Percentiles rank a stretch among this genome's conserved stretches.
Conservation (phyloP, 2,329 filamentous ascomycete genomes). For the Aspergillus intermedius region DNA sequence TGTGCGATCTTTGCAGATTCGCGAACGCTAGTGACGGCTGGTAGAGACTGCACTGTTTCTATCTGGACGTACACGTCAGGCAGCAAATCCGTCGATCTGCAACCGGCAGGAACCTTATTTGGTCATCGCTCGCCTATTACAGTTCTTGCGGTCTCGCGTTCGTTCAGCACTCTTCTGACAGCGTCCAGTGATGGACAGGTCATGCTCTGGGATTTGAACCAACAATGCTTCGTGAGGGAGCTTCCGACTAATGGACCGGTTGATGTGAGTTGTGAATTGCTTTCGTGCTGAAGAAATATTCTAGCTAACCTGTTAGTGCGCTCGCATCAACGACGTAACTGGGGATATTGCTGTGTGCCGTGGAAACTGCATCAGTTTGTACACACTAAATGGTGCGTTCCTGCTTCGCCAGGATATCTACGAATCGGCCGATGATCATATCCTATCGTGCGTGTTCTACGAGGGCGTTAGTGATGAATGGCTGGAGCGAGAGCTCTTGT, state of each 20-base stretch:
- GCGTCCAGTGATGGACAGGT: conserved; percentile 75
- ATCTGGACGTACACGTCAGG: conserved; percentile 67
- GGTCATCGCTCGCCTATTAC: conserved; percentile 82
- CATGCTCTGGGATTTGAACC: conserved; percentile 90
- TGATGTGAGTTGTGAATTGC: conserved; percentile 28
- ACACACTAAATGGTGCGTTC: conserved; percentile 79
- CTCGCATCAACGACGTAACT: conserved; percentile 80
- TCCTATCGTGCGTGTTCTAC: conserved; percentile 83
- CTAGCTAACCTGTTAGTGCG: conserved; percentile 51
- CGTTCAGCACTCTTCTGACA: conserved; percentile 82
- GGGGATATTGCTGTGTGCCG: conserved; percentile 84
- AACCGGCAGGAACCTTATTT: conserved; percentile 74
- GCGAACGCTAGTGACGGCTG: conserved; percentile 82
- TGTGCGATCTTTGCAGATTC: conserved; percentile 80
- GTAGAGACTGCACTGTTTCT: conserved; percentile 84
- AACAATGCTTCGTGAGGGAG: conserved; percentile 75
- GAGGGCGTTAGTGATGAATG: conserved; percentile 87
- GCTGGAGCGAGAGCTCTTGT: conserved; percentile 76
- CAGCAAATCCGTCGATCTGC: conserved; percentile 68
- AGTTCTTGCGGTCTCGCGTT: conserved; percentile 74
- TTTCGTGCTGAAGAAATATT: background rate
- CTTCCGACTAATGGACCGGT: conserved; percentile 53
- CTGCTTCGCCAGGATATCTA: conserved; percentile 79
- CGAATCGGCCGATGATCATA: conserved; percentile 62
- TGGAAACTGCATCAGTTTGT: conserved; percentile 67